phyloP scores from a whole-genome alignment of 2,329 filamentous ascomycete genomes.

The Diplodia mutila region DNA sequence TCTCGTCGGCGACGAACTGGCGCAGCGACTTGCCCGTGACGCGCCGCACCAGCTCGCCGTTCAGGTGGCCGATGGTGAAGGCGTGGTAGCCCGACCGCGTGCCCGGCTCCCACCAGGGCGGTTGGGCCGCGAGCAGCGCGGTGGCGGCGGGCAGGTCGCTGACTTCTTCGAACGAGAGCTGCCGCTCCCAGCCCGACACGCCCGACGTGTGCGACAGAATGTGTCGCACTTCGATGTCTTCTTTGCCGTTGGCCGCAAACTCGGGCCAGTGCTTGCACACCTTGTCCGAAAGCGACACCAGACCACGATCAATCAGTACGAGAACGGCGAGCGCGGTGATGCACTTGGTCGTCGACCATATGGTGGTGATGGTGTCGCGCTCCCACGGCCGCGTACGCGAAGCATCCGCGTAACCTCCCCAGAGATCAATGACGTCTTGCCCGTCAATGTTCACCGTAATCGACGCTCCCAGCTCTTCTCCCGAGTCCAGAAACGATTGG shows the following conservation, averaged over 20 bases:
- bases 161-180: neutral
- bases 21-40: conserved; percentile 1
- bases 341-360: conserved; percentile 36
- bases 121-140: conserved; percentile 3
- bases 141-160: neutral
- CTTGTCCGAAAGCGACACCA: conserved; percentile 33
- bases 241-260: conserved; percentile 39
- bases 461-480: conserved; percentile 52
- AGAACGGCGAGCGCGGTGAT: conserved; percentile 34
- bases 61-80: conserved; percentile 2
- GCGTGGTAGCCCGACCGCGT: conserved; percentile 7
- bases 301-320: conserved; percentile 35
- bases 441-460: conserved; percentile 49
- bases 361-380: conserved; percentile 32
- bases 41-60: conserved; percentile 12
- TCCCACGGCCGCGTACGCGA: conserved; percentile 42
- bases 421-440: conserved; percentile 50
- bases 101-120: conserved; percentile 15
- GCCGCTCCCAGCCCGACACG: conserved; percentile 9
- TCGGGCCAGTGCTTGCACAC: conserved; percentile 41
- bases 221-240: conserved; percentile 34
- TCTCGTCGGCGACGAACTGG: conserved; percentile 9
- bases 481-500: conserved; percentile 41
- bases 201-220: conserved; percentile 15
- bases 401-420: conserved; percentile 47